Evolutionary conservation across 2,329 filamentous ascomycete genomes (phyloP).

Genomic region (Pseudopithomyces maydicus): DNA sequence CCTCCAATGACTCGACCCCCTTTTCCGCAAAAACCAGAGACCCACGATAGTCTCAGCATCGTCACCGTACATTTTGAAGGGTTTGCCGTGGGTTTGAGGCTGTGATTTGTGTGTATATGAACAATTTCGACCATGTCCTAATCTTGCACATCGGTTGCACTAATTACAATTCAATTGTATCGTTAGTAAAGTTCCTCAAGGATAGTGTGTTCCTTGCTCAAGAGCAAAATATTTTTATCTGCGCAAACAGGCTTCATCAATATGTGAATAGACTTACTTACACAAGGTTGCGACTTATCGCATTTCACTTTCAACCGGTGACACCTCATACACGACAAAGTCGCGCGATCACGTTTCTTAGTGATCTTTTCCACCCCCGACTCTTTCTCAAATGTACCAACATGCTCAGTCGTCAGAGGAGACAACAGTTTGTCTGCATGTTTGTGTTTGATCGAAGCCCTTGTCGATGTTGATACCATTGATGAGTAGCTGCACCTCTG

Average conservation of each 20-base stretch:
- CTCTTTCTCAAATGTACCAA: neutral
- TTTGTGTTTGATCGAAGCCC: neutral
- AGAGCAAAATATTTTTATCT: too few relatives aligned
- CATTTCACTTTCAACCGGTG: conserved; percentile 31
- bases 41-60: conserved; percentile 21
- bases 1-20: conserved; percentile 20
- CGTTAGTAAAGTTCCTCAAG: too few relatives aligned
- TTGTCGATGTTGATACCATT: neutral
- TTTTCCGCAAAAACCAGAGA: conserved; percentile 24
- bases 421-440: neutral
- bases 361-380: neutral
- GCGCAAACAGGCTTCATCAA: too few relatives aligned
- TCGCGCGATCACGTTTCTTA: conserved; percentile 20
- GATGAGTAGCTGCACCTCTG: neutral
- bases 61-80: conserved; percentile 15
- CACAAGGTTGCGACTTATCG: conserved; percentile 22
- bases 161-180: too few relatives aligned
- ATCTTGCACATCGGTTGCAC: conserved; percentile 22
- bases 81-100: neutral
- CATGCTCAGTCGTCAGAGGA: neutral
- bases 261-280: too few relatives aligned
- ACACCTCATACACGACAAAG: conserved; percentile 26
- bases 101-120: conserved; percentile 19
- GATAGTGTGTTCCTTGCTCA: too few relatives aligned
- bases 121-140: conserved; percentile 17